These are phyloP conservation scores for Ambrosiella beaveri DNA, from an alignment of 2,329 filamentous ascomycete genomes.

Conservation along the genomic window DNA sequence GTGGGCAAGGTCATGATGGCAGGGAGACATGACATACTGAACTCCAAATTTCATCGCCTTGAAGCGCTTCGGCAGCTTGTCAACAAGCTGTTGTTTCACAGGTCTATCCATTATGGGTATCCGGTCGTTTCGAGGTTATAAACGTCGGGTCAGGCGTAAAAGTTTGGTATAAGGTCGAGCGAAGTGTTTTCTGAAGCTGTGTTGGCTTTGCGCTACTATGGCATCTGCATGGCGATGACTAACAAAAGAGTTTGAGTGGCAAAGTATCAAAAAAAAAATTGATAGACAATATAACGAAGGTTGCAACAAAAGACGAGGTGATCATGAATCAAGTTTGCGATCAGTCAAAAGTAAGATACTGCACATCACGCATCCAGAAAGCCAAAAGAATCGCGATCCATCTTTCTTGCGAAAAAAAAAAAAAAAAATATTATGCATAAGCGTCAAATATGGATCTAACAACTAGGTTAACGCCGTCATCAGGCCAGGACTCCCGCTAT, in stretches of 20 bases:
- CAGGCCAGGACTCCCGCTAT: neutral
- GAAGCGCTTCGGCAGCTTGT: constrained; percentile 79
- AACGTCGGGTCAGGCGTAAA: neutral
- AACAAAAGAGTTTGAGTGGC: neutral
- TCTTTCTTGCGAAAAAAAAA: constrained; percentile 2
- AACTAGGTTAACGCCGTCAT: constrained; percentile 11
- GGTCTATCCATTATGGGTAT: constrained; percentile 19
- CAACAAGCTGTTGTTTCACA: constrained; percentile 75
- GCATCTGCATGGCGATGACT: constrained; percentile 8
- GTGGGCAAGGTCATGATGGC: neutral
- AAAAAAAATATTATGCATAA: constrained; percentile 10
- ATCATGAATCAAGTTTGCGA: neutral
- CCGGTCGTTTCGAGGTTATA: constrained; percentile 8
- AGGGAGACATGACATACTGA: constrained; percentile 36
- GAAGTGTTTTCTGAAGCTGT: neutral
- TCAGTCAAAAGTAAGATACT: neutral
- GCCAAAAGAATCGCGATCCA: constrained; percentile 2
- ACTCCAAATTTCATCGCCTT: constrained; percentile 89
- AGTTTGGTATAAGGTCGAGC: neutral
- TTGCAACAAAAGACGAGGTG: too few species aligned
- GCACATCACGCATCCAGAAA: neutral
- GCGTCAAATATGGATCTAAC: constrained; percentile 1
- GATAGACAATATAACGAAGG: neutral
- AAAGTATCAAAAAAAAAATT: neutral
- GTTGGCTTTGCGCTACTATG: constrained; percentile 11